Base-by-base conservation (phyloP, 192 early-diverging fungal species). In the Dimargaris xerosporica region DNA sequence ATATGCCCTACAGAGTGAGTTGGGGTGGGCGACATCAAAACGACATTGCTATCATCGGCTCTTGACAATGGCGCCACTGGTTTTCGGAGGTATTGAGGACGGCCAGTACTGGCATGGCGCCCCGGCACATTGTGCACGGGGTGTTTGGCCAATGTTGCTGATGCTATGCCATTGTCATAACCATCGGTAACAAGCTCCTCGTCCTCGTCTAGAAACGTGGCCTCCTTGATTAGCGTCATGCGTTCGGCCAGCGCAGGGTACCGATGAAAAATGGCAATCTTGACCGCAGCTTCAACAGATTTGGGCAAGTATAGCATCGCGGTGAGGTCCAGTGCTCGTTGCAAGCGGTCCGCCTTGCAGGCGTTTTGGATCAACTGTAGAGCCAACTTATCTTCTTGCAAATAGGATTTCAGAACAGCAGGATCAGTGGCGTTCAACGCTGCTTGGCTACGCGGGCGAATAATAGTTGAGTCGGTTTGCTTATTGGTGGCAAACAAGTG, bases 221-320 rank as follows among this genome's bases (percentile, higher is more conserved):
- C 42, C 52, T 76, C 71, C 63, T 71, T 71, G 12, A 76, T 45
- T 31, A 47, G 25, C 4, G 25, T 62, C 44, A 98, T 82, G 21
- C 85, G 78, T 56, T 96, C 91, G 34, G 90, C 91, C 44, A 96
- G 70, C 13, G 65, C 71, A 4, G 82, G 71, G 45, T 81, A 73
- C 55, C 81, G 77, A 64, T 85, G 69, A 64, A 75, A 69, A 9
- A 83, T 69, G 0, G 94, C 93, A 67, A 96, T 83, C 67, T 90
- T 86, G 53, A 96, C 76, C 3, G 90, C 91, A 0, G 80, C 82
- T 50, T 94, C 89, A 64, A 98, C 72, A 0, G 91, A 85, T 44
- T 67, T 65, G n/a, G 84, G 56, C 23, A 72, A 69, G 45, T 73
- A 71, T 19, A 95, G 73, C 68, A 81, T 75, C 13, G 67, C 70